A percentile compares a stretch with the other conserved stretches of the same genome.
Conservation (phyloP, 371 early-diverging fungal genomes). For the Mortierella sp. region DNA sequence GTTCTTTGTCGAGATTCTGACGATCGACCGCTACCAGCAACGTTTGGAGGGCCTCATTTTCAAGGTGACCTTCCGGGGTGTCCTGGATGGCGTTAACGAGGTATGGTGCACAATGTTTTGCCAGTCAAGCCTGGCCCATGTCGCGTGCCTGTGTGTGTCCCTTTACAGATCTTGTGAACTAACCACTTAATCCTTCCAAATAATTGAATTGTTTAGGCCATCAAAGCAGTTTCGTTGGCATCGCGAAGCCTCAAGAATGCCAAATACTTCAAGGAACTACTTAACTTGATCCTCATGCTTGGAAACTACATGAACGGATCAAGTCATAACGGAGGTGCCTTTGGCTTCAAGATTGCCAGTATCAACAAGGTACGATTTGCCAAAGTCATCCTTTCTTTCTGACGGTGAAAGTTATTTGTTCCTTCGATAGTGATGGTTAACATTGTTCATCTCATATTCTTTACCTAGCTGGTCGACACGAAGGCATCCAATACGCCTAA, state of each 20-base stretch:
- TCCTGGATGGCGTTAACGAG: constrained; percentile 75
- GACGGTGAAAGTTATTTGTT: not conserved
- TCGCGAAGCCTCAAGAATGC: constrained; percentile 59
- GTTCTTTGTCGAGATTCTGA: constrained; percentile 90
- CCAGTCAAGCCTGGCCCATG: too few relatives aligned
- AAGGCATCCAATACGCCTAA: constrained; percentile 79
- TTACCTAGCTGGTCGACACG: constrained; percentile 81
- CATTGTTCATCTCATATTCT: not conserved
- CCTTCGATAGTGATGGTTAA: too few relatives aligned
- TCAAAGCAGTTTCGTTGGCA: not conserved
- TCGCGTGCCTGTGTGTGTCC: too few relatives aligned
- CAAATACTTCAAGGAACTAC: constrained; percentile 61
- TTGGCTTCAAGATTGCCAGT: constrained; percentile 91
- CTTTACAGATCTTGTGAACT: too few relatives aligned
- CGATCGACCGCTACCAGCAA: constrained; percentile 86
- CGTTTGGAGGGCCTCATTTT: constrained; percentile 83
- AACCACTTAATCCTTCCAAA: too few relatives aligned
- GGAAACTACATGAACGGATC: constrained; percentile 96
- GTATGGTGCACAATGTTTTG: constrained; percentile 53
- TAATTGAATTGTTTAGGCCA: not conserved
- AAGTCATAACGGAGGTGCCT: constrained; percentile 90
- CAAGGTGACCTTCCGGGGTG: constrained; percentile 82
- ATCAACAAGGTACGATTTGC: constrained; percentile 78
- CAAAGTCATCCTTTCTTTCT: not conserved
- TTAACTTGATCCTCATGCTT: constrained; percentile 84